Evolutionary conservation across 2,329 filamentous ascomycete genomes (phyloP).

Genomic region (Arthroderma uncinatum): DNA sequence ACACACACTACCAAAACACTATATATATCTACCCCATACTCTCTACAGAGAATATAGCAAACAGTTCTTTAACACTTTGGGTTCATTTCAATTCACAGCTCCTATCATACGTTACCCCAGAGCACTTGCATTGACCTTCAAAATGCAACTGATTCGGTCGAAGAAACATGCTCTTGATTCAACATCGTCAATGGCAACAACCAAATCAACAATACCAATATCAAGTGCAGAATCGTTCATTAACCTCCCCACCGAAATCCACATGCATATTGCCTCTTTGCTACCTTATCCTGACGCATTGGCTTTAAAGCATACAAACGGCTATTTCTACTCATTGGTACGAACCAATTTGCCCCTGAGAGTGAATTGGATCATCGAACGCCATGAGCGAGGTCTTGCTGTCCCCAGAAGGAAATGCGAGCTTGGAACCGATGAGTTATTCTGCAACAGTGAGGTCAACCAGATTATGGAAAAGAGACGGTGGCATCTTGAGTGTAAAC

Average conservation of each 20-base stretch:
- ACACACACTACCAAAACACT: no score
- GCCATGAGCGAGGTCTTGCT: constrained; percentile 52
- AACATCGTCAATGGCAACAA: not conserved
- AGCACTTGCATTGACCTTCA: no score
- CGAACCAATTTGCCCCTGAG: constrained; percentile 56
- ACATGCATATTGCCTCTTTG: constrained; percentile 48
- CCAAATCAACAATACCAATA: not conserved
- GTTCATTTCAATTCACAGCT: no score
- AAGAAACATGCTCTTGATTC: not conserved
- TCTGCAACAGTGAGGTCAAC: constrained; percentile 32
- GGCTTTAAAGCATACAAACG: constrained; percentile 55
- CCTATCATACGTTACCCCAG: no score
- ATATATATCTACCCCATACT: not conserved
- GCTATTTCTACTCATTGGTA: constrained; percentile 53
- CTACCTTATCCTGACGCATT: constrained; percentile 61
- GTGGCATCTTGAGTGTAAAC: constrained; percentile 31
- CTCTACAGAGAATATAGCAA: not conserved
- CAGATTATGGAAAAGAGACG: constrained; percentile 34
- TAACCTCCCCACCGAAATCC: constrained; percentile 55
- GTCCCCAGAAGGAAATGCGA: constrained; percentile 47
- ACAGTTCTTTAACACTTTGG: no score
- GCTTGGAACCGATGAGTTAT: constrained; percentile 33
- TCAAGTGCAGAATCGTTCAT: constrained; percentile 26
- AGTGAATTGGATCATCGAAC: constrained; percentile 57
- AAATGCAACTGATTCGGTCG: not conserved